Conservation (phyloP, 1,284 basidiomycete species). For the Fomitopsis betulina region DNA sequence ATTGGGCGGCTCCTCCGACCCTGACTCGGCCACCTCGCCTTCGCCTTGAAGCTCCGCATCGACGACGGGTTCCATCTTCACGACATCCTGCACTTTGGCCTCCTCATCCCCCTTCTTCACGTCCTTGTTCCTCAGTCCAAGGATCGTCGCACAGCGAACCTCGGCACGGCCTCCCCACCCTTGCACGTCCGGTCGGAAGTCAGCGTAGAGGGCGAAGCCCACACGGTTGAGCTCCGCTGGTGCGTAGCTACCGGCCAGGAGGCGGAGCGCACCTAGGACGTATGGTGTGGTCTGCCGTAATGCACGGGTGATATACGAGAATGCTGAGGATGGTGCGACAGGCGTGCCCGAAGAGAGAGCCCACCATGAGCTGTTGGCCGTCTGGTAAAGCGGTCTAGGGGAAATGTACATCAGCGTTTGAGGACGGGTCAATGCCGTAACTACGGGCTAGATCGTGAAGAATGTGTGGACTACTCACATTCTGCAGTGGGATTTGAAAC, state of each 20-base stretch:
- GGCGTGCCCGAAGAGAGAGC: slow-evolving; percentile 75
- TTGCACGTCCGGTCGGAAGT: slow-evolving; percentile 68
- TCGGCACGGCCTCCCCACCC: slow-evolving; percentile 75
- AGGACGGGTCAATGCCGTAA: background rate
- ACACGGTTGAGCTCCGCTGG: slow-evolving; percentile 63
- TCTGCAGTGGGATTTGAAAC: slow-evolving; percentile 28
- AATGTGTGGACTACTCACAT: slow-evolving; percentile 38
- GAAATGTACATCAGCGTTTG: slow-evolving; percentile 2
- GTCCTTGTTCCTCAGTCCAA: slow-evolving; percentile 44
- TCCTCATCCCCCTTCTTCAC: slow-evolving; percentile 8
- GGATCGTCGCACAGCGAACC: slow-evolving; percentile 56
- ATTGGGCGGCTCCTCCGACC: slow-evolving; percentile 23
- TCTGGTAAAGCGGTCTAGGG: slow-evolving; percentile 76
- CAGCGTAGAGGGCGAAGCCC: slow-evolving; percentile 72
- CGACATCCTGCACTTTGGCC: background rate
- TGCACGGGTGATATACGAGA: slow-evolving; percentile 77
- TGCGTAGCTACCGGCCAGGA: slow-evolving; percentile 69
- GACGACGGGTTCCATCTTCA: slow-evolving; percentile 2
- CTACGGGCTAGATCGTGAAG: slow-evolving; percentile 1
- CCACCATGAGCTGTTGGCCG: slow-evolving; percentile 63
- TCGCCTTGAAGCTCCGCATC: background rate
- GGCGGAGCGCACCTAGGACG: slow-evolving; percentile 75
- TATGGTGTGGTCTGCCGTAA: slow-evolving; percentile 73
- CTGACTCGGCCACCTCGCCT: background rate
- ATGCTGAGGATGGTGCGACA: slow-evolving; percentile 69